Evolutionary conservation across 75 land plant species (phyloP), one percentile per base, ranked within the genome.

Genomic region (Gnetum montanum): DNA sequence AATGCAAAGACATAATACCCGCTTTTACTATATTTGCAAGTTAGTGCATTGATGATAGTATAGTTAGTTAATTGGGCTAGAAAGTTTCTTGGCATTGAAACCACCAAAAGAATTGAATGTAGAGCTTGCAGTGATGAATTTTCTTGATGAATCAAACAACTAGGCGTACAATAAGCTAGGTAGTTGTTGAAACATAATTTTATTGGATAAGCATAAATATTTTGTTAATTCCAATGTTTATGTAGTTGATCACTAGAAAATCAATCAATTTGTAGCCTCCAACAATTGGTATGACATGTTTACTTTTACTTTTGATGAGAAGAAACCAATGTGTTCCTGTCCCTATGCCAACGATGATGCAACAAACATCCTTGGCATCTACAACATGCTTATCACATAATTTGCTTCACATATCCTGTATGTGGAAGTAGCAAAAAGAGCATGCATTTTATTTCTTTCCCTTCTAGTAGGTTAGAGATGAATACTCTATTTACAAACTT

Each of bases 191-290:
- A 27, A 65, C 70, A 15, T 90, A 90, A 37, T 90, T 90, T 71
- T 82, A 90, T 63, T 90, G 96, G 2, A 91, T 90, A 24, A 90
- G 52, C 28, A 90, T 76, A 58, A 80, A 90, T 30, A 90, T 72
- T 70, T 86, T 90, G 43, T 72, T 74, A 33, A 90, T 77, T 23
- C 96, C 96, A 66, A 85, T 80, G 68, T 91, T 91, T 34, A 86
- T 78, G 70, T 87, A 87, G 38, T 87, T 87, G 57, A 90, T 90
- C 96, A 90, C 83, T 0, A 91, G 96, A n/a, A 90, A 71, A 62
- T 90, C 96, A 51, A 90, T 86, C 18, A 90, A 71, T 63, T 84
- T 71, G 62, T 90, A 86, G 49, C 81, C 79, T 6, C 97, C 97
- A 43, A 88, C 97, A 61, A 92, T 69, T 7, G 97, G 97, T n/a